Base-by-base conservation (phyloP, 106 monocot species). In the Allium sativum region DNA sequence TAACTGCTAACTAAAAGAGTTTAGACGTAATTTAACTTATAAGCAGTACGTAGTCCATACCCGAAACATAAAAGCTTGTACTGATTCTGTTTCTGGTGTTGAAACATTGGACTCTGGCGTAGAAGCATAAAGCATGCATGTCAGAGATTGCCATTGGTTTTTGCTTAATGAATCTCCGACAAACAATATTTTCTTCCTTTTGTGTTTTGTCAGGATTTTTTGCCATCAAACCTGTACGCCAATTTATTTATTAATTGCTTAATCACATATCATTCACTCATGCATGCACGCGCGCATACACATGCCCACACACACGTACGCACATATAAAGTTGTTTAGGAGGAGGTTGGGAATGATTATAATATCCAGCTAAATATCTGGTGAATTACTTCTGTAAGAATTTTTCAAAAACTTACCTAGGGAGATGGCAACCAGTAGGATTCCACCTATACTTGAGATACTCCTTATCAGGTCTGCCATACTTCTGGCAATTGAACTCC, bases 371-470 rank as follows among this genome's bases (percentile, higher is more conserved):
- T 15, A 7, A 15, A 50, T 50, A 50, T 50, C 3, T 15, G 48
- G 48, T 50, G 15, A 50, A 50, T 6, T 3, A 50, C 48, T 50
- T 50, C 3, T 50, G 48, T 50, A 50, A 11, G 2, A 50, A 15
- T 3, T 56, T 56, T 19, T 16, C 7, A 12, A 31, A 31, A 47
- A 44, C 8, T 21, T 45, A 90, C 94, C 83, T 94, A 41, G 86
- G 94, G 65, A 90, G 84, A 17, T 87, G 79, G 48, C 94, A 95
- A 15, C 55, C 69, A 45, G n/a, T 59, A 8, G 94, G 94, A 16
- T 73, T 68, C 94, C 94, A 95, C 18, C 76, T 73, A 70, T 84
- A 87, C 71, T 95, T 90, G 77, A 95, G 90, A 69, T 95, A 95
- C n/a, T 70, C 62, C 67, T 73, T 73, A 48, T 95, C 90, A 14